These are phyloP conservation scores for Kwoniella sp. DNA, from an alignment of 768 basidiomycete genomes.

Conservation along the genomic window DNA sequence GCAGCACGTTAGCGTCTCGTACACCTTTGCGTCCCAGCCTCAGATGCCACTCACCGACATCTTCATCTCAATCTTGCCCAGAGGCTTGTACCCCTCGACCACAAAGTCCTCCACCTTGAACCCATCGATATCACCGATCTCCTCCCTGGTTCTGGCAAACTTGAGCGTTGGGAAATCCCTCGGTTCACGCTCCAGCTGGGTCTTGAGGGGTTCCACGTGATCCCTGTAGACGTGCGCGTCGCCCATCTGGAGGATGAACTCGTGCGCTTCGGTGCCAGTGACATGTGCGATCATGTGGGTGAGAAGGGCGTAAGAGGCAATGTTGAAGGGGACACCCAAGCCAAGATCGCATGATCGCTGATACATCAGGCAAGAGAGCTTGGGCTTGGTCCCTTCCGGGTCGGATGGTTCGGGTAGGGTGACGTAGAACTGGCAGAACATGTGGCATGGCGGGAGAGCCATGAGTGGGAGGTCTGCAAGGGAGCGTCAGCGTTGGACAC, in stretches of 20 bases:
- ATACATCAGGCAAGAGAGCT: slow-evolving; percentile 91
- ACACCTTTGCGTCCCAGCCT: no score
- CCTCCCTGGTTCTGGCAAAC: slow-evolving; percentile 63
- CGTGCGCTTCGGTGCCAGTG: slow-evolving; percentile 77
- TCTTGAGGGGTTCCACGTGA: slow-evolving; percentile 79
- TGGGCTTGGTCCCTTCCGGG: slow-evolving; percentile 51
- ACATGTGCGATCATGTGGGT: slow-evolving; percentile 97
- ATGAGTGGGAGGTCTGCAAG: slow-evolving; percentile 79
- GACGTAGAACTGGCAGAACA: slow-evolving; percentile 99
- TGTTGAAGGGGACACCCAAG: slow-evolving; percentile 97
- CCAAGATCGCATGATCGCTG: slow-evolving; percentile 96
- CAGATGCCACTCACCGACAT: slow-evolving; percentile 74
- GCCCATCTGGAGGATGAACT: slow-evolving; percentile 91
- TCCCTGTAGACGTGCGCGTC: slow-evolving; percentile 96
- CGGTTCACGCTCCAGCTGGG: slow-evolving; percentile 74
- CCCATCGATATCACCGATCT: slow-evolving; percentile 65
- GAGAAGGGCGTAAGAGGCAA: slow-evolving; percentile 94
- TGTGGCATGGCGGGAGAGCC: slow-evolving; percentile 97
- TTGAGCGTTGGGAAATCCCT: slow-evolving; percentile 73
- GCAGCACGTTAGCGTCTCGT: no score
- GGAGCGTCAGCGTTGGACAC: neutral
- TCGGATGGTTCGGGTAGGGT: slow-evolving; percentile 64
- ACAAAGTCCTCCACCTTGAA: slow-evolving; percentile 75
- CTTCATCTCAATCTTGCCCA: slow-evolving; percentile 84
- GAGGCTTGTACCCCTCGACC: slow-evolving; percentile 79